Evolutionary conservation across 2,329 filamentous ascomycete genomes (phyloP).

Genomic region (Colletotrichum sp.): DNA sequence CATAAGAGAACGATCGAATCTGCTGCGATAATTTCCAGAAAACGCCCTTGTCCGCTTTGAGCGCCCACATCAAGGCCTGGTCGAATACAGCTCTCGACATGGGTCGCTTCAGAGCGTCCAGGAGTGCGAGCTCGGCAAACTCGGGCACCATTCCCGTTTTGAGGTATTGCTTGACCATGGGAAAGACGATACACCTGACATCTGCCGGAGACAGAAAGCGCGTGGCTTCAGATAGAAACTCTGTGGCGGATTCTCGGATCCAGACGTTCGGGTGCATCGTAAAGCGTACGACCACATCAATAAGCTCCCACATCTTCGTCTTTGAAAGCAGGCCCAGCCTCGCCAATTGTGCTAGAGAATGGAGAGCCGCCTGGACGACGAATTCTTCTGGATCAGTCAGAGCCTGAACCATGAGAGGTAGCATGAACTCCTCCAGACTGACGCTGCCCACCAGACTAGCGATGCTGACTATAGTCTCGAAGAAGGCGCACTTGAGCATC

Average conservation of each 20-base stretch:
- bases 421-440: conserved; percentile 91
- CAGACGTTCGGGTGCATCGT: conserved; percentile 94
- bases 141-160: conserved; percentile 71
- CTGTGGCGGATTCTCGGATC: conserved; percentile 88
- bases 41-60: conserved; percentile 77
- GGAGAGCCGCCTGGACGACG: conserved; percentile 88
- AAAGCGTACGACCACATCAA: conserved; percentile 83
- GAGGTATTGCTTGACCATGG: conserved; percentile 81
- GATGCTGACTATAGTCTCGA: conserved; percentile 93
- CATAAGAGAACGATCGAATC: conserved; percentile 68
- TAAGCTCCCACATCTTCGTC: conserved; percentile 84
- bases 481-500: conserved; percentile 96
- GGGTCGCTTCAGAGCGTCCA: conserved; percentile 85
- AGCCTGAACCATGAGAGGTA: conserved; percentile 95
- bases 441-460: conserved; percentile 88
- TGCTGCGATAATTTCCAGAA: conserved; percentile 86
- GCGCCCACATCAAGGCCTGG: conserved; percentile 84
- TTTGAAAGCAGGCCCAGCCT: conserved; percentile 86
- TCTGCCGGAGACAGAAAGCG: conserved; percentile 81
- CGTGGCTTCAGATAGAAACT: conserved; percentile 81
- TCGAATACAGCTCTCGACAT: conserved; percentile 83
- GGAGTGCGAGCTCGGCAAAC: conserved; percentile 74
- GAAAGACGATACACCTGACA: conserved; percentile 80
- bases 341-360: conserved; percentile 87
- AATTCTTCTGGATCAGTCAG: conserved; percentile 92